Base-by-base conservation (phyloP, 1,139 yeast species). In the Pneumocystis murina region DNA sequence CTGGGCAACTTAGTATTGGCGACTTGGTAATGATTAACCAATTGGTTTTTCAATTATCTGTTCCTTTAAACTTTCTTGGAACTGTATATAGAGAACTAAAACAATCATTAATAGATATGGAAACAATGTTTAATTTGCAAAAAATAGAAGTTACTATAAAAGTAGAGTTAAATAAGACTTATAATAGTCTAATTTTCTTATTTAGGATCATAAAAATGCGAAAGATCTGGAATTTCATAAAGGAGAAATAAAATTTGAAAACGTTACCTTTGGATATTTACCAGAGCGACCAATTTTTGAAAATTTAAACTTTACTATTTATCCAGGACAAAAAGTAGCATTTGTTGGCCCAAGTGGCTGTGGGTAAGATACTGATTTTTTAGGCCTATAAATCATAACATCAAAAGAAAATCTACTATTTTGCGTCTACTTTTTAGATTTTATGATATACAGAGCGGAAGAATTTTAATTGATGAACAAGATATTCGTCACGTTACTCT, bases 251-350 rank as follows among this genome's bases (percentile, higher is more conserved):
- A 77, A 73, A 66, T 94, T 92, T 74, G 95, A 90, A 71, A 90
- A 92, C 71, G 98, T 92, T 39, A 82, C 91, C 0, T 92, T 92
- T 75, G 95, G 96, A 1, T 92, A 92, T 73, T 90, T 86, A 70
- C 87, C 89, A 2, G 92, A 87, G 63, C 78, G 96, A 69, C 91
- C 92, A 57, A 94, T 92, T 69, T 78, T 92, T 70, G 78, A 81
- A 60, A 86, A 91, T 73, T 90, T 94, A 6, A 76, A 84, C 0
- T 91, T 92, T 71, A 82, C 84, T 0, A 87, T 92, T 62, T 96
- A 96, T 3, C 89, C 95, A 1, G 98, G 98, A 3, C 74, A 83
- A 69, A 86, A 85, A 70, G 89, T 87, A 38, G 95, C 95, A 2
- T 81, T 87, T 69, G 95, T 87, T 16, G 95, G 95, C 1, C 94